Percentiles rank a stretch among this genome's conserved stretches.
Evolutionary conservation across 805 yeast genomes (phyloP).

Genomic region (Candida takata): DNA sequence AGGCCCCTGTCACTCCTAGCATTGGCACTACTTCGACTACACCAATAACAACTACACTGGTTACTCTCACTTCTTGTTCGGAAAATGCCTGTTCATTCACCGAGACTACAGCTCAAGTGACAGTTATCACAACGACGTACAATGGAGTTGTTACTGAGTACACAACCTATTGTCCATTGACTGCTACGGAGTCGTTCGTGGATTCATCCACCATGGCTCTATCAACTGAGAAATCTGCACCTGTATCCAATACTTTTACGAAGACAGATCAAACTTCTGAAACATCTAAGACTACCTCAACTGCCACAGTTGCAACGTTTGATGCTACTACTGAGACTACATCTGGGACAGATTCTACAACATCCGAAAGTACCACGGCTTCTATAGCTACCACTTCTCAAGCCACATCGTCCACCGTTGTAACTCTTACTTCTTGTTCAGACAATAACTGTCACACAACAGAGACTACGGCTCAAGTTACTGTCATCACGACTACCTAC

Average conservation of each 20-base stretch:
- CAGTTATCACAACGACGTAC: conserved; percentile 28
- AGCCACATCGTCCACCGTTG: too few species aligned
- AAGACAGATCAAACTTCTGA: too few species aligned
- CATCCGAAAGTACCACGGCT: background rate
- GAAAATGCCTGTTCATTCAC: conserved; percentile 26
- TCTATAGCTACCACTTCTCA: too few species aligned
- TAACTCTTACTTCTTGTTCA: conserved; percentile 16
- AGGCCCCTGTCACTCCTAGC: too few species aligned
- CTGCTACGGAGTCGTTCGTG: conserved; percentile 2
- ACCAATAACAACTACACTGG: conserved; percentile 25
- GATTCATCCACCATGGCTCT: background rate
- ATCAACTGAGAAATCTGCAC: conserved; percentile 4
- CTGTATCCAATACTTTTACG: background rate
- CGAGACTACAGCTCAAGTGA: conserved; percentile 28
- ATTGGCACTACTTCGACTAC: conserved; percentile 2
- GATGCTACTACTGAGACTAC: background rate
- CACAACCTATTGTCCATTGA: conserved; percentile 33
- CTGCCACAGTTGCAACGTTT: background rate
- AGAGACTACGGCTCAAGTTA: conserved; percentile 9
- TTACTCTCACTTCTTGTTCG: conserved; percentile 28
- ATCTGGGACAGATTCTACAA: background rate
- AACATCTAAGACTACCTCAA: background rate
- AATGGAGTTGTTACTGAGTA: conserved; percentile 23
- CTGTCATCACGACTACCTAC: conserved; percentile 28
- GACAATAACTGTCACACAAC: conserved; percentile 7